These are phyloP conservation scores for Gracilaria gracilis DNA, from an alignment of 23 red algal genomes.

Conservation along the genomic window DNA sequence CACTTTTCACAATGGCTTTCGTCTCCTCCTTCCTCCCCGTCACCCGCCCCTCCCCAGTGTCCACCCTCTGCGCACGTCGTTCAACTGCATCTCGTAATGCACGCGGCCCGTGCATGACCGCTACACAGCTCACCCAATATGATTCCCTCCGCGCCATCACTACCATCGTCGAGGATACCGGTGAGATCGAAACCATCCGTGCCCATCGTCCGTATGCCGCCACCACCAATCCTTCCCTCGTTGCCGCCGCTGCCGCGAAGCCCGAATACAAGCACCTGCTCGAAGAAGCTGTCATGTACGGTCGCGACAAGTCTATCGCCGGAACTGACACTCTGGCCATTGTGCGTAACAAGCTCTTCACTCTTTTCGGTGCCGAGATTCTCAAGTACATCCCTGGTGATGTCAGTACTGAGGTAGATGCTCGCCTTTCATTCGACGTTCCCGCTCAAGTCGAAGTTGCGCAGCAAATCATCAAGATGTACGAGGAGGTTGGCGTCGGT, in stretches of 20 bases:
- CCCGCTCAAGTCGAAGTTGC: slow-evolving; percentile 65
- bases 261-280: slow-evolving; percentile 70
- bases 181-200: slow-evolving; percentile 77
- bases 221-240: slow-evolving; percentile 89
- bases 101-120: slow-evolving; percentile 5
- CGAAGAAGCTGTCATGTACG: slow-evolving; percentile 74
- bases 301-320: slow-evolving; percentile 21
- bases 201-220: slow-evolving; percentile 67
- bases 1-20: slow-evolving; percentile 28
- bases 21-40: slow-evolving; percentile 32
- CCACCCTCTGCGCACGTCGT: slow-evolving; percentile 7
- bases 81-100: neutral
- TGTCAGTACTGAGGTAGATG: slow-evolving; percentile 90
- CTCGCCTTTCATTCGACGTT: slow-evolving; percentile 83
- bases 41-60: neutral
- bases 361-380: slow-evolving; percentile 82
- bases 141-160: slow-evolving; percentile 61
- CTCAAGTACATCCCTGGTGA: slow-evolving; percentile 72
- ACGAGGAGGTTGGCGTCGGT: slow-evolving; percentile 80
- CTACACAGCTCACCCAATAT: slow-evolving; percentile 54
- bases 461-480: slow-evolving; percentile 74
- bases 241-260: slow-evolving; percentile 65
- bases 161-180: slow-evolving; percentile 88
- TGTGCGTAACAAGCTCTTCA: slow-evolving; percentile 77
- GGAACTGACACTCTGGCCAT: slow-evolving; percentile 44